Evolutionary conservation across 1,284 basidiomycete genomes (phyloP).

Genomic region (Ustilago hordei): DNA sequence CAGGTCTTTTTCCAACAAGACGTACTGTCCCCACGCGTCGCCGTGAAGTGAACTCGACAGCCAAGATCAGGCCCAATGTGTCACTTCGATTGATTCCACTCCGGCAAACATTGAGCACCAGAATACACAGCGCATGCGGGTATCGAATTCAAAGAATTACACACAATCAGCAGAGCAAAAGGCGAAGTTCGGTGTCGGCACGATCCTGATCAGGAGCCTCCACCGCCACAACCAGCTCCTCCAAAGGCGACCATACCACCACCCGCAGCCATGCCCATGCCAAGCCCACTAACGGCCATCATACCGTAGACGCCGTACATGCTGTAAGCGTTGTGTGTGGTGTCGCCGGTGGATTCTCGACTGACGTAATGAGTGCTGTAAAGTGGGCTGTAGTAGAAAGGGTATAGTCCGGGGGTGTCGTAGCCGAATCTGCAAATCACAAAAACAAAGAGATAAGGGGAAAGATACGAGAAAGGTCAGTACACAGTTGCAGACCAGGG

Average conservation of each 20-base stretch:
- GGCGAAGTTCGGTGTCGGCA: background rate
- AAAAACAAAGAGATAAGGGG: background rate
- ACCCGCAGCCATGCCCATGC: conserved; percentile 15
- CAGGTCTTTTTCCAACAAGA: background rate
- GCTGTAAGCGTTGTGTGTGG: conserved; percentile 33
- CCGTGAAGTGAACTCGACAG: background rate
- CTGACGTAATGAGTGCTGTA: conserved; percentile 32
- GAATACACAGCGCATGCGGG: background rate
- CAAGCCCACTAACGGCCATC: conserved; percentile 25
- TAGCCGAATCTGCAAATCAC: conserved; percentile 29
- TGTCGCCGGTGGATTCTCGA: conserved; percentile 24
- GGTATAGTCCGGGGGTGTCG: conserved; percentile 45
- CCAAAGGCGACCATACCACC: conserved; percentile 19
- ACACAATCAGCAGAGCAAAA: background rate
- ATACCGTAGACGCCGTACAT: conserved; percentile 38
- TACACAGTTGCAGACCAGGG: background rate
- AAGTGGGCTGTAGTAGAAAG: conserved; percentile 42
- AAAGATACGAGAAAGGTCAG: background rate
- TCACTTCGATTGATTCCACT: background rate
- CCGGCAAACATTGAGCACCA: background rate
- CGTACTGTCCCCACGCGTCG: background rate
- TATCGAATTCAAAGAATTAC: background rate
- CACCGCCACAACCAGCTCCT: conserved; percentile 25
- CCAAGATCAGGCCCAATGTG: too few relatives aligned
- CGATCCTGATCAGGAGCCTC: conserved; percentile 16